Base-by-base conservation (phyloP, 2,329 filamentous ascomycete genomes). In the Acarospora socialis region DNA sequence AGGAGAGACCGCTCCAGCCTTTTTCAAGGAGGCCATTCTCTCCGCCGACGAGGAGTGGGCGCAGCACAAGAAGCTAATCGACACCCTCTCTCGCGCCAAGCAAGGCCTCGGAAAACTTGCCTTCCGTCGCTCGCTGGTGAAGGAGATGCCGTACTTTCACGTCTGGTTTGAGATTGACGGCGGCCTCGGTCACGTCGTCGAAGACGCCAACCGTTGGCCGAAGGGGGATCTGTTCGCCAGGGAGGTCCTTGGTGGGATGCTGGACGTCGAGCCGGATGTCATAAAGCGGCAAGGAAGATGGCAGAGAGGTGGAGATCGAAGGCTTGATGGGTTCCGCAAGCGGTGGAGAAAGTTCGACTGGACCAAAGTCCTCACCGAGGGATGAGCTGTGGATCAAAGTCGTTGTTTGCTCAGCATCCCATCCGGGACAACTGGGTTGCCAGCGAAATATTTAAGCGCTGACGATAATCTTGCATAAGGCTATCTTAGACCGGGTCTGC, bases 61-160 rank as follows among this genome's bases (percentile, higher is more conserved):
- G 20, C 90, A 95, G 58, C 92, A 98, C 55, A 77, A 77, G 49
- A 93, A 93, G 52, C 64, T 98, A 39, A 92, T 98, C 40, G 86
- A 95, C 54, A 98, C 90, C 0, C 56, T 71, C 6, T 52, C 55
- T 19, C 62, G 62, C 41, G 69, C 63, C 9, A 62, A 59, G 38
- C 51, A 66, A 39, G 81, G 80, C 0, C 54, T 83, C 39, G 90
- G 87, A 1, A 80, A 80, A 48, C 56, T 69, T 32, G 86, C 90
- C 2, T 98, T 98, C 53, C 69, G 87, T 1, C 68, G 75, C 35
- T 78, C 70, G 13, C 64, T 98, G 38, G 82, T 81, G 8, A 93
- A 92, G 59, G 87, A 98, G 61, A 87, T 92, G 81, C 87, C 92
- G 0, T 98, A 98, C 54, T 98, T 98, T 48, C 90, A 98, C 53